These are phyloP conservation scores for Yamadazyma songkhlaensis DNA, from an alignment of 1,139 yeast genomes.

Conservation along the genomic window DNA sequence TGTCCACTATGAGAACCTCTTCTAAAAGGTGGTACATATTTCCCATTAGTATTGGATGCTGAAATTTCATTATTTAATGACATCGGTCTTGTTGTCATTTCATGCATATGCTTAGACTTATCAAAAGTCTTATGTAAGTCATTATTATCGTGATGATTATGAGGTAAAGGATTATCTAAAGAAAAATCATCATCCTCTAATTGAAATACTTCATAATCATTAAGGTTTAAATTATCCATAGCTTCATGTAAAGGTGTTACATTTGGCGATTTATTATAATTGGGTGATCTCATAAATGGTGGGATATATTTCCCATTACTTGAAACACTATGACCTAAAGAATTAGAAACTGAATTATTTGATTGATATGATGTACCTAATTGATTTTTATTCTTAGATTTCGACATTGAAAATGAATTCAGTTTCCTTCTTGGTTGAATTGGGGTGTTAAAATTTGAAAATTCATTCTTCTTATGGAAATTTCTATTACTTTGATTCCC, in stretches of 20 bases:
- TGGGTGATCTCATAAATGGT: slow-evolving; percentile 44
- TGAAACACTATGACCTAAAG: slow-evolving; percentile 6
- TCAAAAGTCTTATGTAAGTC: neutral
- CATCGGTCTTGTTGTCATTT: slow-evolving; percentile 13
- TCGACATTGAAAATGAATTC: slow-evolving; percentile 23
- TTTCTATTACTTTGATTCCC: slow-evolving; percentile 4
- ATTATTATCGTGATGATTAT: slow-evolving; percentile 5
- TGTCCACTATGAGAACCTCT: slow-evolving; percentile 38
- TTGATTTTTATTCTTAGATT: slow-evolving; percentile 1
- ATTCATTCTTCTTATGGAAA: slow-evolving; percentile 9
- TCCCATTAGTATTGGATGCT: slow-evolving; percentile 37
- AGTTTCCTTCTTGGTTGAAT: slow-evolving; percentile 20
- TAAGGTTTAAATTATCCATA: slow-evolving; percentile 34
- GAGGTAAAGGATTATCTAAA: slow-evolving; percentile 8
- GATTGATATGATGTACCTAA: slow-evolving; percentile 8
- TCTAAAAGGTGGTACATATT: slow-evolving; percentile 71
- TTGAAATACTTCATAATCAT: slow-evolving; percentile 38
- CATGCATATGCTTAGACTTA: slow-evolving; percentile 4
- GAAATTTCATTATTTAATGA: slow-evolving; percentile 15
- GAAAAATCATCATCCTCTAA: slow-evolving; percentile 47
- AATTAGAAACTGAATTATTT: slow-evolving; percentile 4
- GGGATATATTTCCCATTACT: slow-evolving; percentile 41
- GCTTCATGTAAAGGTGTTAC: slow-evolving; percentile 38
- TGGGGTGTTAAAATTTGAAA: slow-evolving; percentile 11
- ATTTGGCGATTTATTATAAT: slow-evolving; percentile 30